phyloP scores from a whole-genome alignment of 495 filamentous ascomycete genomes.

The Penicillium malachiteum region DNA sequence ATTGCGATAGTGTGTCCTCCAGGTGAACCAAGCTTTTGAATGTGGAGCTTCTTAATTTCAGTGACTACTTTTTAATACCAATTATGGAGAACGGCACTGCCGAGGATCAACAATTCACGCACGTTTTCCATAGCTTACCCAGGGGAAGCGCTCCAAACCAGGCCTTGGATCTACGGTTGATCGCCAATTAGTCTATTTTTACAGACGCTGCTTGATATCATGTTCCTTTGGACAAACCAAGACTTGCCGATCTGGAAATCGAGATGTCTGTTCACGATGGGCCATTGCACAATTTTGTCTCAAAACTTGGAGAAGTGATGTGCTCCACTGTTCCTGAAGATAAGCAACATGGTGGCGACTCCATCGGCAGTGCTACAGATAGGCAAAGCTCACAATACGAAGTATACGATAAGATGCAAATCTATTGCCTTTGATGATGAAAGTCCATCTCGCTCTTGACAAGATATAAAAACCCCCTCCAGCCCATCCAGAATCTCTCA shows the following conservation, averaged over 20 bases:
- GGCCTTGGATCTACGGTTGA: not conserved
- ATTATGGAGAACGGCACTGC: not conserved
- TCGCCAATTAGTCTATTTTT: not conserved
- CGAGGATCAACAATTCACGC: slow-evolving; percentile 2
- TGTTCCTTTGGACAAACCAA: not conserved
- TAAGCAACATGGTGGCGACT: not conserved
- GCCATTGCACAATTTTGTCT: slow-evolving; percentile 1
- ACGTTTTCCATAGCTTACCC: not conserved
- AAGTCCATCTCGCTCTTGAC: not conserved
- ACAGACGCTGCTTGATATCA: not conserved
- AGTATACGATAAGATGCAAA: not conserved
- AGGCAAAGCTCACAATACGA: not conserved
- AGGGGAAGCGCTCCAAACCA: not conserved
- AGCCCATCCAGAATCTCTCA: not conserved
- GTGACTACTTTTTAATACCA: not conserved
- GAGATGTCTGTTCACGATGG: not conserved
- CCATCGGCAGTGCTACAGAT: not conserved
- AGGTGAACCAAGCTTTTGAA: no score
- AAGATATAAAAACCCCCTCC: slow-evolving; percentile 19
- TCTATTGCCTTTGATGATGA: not conserved
- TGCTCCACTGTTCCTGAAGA: slow-evolving; percentile 1
- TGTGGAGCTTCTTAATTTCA: not conserved
- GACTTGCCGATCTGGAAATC: not conserved
- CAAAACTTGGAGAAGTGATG: not conserved
- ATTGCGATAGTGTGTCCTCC: not conserved